Base-by-base conservation (phyloP, 2,329 filamentous ascomycete genomes). In the Dothideomycetes sp. region DNA sequence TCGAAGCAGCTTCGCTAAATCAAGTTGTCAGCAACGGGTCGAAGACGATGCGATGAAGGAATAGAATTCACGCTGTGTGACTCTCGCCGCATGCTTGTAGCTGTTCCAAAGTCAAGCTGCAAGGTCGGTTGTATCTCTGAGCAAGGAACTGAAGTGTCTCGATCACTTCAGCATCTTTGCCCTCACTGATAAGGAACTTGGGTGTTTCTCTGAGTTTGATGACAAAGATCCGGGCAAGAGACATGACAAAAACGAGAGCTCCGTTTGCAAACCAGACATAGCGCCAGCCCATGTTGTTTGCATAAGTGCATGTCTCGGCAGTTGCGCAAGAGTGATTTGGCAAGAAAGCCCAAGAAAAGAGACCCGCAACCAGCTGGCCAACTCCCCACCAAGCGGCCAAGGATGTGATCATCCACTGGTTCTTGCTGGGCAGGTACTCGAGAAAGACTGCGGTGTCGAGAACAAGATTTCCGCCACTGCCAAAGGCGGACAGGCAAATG, bases 391-490 rank as follows among this genome's bases (percentile, higher is more conserved):
- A 73, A 16, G 64, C 66, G 2, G 78, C 76, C 56, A 81, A 66
- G n/a, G 76, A 63, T 1, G 75, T 80, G 11, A 80, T 53, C 13
- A 81, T 65, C 76, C 77, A 83, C 53, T 82, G 77, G 52, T 76
- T 67, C 38, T 70, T 65, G 13, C 70, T 64, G 0, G 74, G 73
- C 3, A 77, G 52, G 50, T 71, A 77, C 52, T 76, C 73, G 30
- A 76, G 54, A 45, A 76, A 76, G 0, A 76, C 69, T 0, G 73
- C 70, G 0, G 76, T 79, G 47, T 81, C 77, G 1, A 82, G 60
- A 1, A 82, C 72, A 15, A 82, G 57, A 48, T 78, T 81, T 3
- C 70, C 78, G 10, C 79, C 79, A 1, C 65, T 73, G 2, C 79
- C 80, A 47, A 84, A 83, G 3, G 76, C 71, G 22, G 74, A 64